Evolutionary conservation across 441 rosid species (phyloP).

Genomic region (Eruca vesicaria): DNA sequence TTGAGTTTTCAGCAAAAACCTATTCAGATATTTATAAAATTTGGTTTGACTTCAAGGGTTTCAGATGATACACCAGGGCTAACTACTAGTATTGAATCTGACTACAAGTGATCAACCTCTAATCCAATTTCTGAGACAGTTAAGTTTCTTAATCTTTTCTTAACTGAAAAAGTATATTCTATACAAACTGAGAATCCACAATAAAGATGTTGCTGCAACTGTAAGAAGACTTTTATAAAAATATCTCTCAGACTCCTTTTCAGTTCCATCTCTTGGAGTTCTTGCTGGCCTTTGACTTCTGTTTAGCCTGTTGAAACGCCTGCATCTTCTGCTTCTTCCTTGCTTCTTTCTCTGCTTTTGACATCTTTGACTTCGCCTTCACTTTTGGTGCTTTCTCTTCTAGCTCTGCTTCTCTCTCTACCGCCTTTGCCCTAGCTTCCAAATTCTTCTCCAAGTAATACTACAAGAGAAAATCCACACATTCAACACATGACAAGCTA

Average conservation of each 20-base stretch:
- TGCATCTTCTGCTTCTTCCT: constrained; percentile 86
- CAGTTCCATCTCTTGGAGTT: constrained; percentile 96
- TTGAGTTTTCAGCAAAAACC: too few species aligned
- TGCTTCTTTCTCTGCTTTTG: constrained; percentile 95
- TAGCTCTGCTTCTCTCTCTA: constrained; percentile 78
- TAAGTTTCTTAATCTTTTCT: background rate
- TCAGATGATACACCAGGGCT: too few species aligned
- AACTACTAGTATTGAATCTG: background rate
- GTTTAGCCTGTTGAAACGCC: constrained; percentile 92
- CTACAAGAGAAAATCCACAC: constrained; percentile 33
- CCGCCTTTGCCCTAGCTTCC: constrained; percentile 68
- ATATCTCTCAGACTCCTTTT: constrained; percentile 3
- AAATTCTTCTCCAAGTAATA: constrained; percentile 92
- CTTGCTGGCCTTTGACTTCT: constrained; percentile 34
- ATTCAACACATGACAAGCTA: background rate
- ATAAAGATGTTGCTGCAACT: too few species aligned
- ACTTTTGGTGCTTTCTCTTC: constrained; percentile 88
- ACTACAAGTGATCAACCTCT: background rate
- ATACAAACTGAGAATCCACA: constrained; percentile 21
- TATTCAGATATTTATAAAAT: too few species aligned
- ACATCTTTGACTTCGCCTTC: constrained; percentile 96
- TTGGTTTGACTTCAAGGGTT: too few species aligned
- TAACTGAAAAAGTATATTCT: background rate
- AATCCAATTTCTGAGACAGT: background rate
- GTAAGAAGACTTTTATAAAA: constrained; percentile 13